phyloP scores from a whole-genome alignment of 345 rosid species.

The Rhodamnia rubescens region DNA sequence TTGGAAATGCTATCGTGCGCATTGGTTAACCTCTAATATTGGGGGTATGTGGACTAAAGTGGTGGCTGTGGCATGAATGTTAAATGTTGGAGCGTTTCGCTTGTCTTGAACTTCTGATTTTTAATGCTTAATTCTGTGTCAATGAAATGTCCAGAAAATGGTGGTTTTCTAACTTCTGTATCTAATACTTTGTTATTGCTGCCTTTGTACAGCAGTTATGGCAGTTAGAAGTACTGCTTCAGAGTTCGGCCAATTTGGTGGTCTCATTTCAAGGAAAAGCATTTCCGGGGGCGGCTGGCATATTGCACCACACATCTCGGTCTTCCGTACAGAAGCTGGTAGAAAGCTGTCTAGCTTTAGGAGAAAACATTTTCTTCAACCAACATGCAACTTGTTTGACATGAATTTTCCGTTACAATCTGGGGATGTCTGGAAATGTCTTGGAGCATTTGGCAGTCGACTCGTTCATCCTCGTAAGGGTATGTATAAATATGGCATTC shows the following conservation, averaged over 20 bases:
- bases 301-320: conserved; percentile 23
- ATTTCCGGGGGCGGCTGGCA: conserved; percentile 26
- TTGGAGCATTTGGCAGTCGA: conserved; percentile 27
- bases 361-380: conserved; percentile 17
- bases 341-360: conserved; percentile 30
- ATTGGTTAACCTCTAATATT: neutral
- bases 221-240: conserved; percentile 35
- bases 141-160: neutral
- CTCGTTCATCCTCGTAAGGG: conserved; percentile 39
- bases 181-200: neutral
- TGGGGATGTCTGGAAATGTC: conserved; percentile 23
- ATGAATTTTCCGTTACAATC: conserved; percentile 15
- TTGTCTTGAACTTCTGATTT: neutral
- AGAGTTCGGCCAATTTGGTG: conserved; percentile 18
- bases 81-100: neutral
- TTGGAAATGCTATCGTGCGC: neutral
- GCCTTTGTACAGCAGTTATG: conserved; percentile 25
- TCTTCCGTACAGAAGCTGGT: conserved; percentile 36
- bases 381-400: conserved; percentile 11
- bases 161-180: neutral
- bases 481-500: conserved; percentile 4
- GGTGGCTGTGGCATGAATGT: neutral
- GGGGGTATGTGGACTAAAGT: neutral
- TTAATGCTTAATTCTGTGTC: neutral
- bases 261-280: conserved; percentile 11